Evolutionary conservation across 2,329 filamentous ascomycete genomes (phyloP).

Genomic region (Botryotinia calthae): DNA sequence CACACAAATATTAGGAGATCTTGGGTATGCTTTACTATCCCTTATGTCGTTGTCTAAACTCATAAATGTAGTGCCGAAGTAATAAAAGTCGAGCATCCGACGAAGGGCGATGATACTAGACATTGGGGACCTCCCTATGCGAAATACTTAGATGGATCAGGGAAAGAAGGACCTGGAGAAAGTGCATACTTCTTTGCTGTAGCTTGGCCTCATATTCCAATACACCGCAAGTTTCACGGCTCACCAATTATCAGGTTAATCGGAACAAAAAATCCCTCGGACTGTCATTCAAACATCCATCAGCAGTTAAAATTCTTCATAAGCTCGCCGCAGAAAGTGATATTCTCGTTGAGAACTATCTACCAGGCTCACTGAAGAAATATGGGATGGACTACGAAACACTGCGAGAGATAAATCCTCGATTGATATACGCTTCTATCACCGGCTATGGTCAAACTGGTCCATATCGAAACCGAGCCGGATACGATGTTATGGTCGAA

Average conservation of each 20-base stretch:
- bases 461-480: slow-evolving; percentile 80
- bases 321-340: slow-evolving; percentile 81
- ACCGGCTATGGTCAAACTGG: slow-evolving; percentile 97
- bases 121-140: slow-evolving; percentile 97
- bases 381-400: slow-evolving; percentile 88
- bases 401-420: slow-evolving; percentile 76
- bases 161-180: slow-evolving; percentile 72
- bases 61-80: slow-evolving; percentile 71
- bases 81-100: slow-evolving; percentile 95
- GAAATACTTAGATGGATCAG: slow-evolving; percentile 61
- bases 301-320: slow-evolving; percentile 84
- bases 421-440: slow-evolving; percentile 90
- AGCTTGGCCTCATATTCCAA: slow-evolving; percentile 28
- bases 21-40: slow-evolving; percentile 63
- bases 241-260: slow-evolving; percentile 63
- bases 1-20: slow-evolving; percentile 92
- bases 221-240: slow-evolving; percentile 10
- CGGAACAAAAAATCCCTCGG: slow-evolving; percentile 95
- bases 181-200: slow-evolving; percentile 93
- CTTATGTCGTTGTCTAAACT: slow-evolving; percentile 17
- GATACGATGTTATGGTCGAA: slow-evolving; percentile 99
- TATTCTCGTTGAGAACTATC: slow-evolving; percentile 94
- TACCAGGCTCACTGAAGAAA: slow-evolving; percentile 84
- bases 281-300: slow-evolving; percentile 82
- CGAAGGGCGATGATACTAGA: slow-evolving; percentile 86